Base-by-base conservation (phyloP, 495 filamentous ascomycete species). In the Astrocystis sublimbata region DNA sequence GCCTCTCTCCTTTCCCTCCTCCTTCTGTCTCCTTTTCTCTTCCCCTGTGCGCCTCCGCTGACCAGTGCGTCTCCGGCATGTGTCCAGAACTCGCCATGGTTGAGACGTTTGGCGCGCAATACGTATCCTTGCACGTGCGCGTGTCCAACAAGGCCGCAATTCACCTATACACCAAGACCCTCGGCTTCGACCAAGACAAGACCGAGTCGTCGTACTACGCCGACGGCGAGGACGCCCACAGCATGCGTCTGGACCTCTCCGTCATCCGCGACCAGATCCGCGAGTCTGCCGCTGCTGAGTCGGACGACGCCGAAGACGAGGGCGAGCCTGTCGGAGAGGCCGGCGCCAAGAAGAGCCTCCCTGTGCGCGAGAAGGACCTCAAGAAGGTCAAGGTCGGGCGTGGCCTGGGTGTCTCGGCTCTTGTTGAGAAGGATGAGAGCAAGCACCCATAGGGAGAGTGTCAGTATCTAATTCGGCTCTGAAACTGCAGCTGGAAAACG, bases 131-230 rank as follows among this genome's bases (percentile, higher is more conserved):
- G 19, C 94, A 98, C 75, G 94, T 98, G 56, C 94, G 94, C 66
- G 84, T 97, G 28, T 92, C 88, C 71, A 98, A 98, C 79, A 84
- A 85, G 64, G 94, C 94, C 23, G 94, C 94, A 17, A 83, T 97
- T 50, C 88, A 87, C 67, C 83, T 98, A 13, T 98, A 98, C 82
- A 89, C 90, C 63, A 91, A 96, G 68, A 98, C 93, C 1, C 84
- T 98, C 1, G 88, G 90, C 45, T 98, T 98, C 81, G 86, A 90
- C 73, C 88, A 90, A 54, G 92, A 96, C 64, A 94, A 92, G 75
- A 86, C 91, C 13, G 94, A 98, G 79, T 70, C 81, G 64, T 96
- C 94, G 76, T 98, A 98, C 86, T 98, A 98, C 72, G 94, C 94
- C 41, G 94, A 98, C 76, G 93, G 92, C 50, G 94, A 98, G 78